A percentile compares a stretch with the other conserved stretches of the same genome.
phyloP scores from a whole-genome alignment of 2,329 filamentous ascomycete species.

The Huntiella moniliformis region DNA sequence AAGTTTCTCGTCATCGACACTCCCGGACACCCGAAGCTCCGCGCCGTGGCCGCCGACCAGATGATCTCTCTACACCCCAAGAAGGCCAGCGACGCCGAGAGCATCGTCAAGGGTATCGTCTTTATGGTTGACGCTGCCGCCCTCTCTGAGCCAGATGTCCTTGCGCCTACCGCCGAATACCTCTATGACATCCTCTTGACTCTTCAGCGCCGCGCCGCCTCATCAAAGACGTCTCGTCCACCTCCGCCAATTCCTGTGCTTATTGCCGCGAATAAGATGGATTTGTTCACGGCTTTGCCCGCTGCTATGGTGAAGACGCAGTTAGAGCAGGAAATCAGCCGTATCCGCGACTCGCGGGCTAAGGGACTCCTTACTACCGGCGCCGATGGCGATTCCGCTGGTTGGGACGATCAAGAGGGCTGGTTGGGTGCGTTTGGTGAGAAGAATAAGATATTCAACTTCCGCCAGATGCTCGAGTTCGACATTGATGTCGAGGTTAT shows the following conservation, averaged over 20 bases:
- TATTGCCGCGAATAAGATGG: constrained; percentile 84
- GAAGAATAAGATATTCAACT: constrained; percentile 46
- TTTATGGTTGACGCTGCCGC: constrained; percentile 78
- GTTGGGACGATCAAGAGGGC: constrained; percentile 55
- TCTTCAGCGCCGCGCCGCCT: constrained; percentile 54
- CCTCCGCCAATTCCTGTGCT: constrained; percentile 51
- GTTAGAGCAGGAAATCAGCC: constrained; percentile 64
- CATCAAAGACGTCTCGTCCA: constrained; percentile 26
- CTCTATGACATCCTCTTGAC: constrained; percentile 75
- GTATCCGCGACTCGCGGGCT: constrained; percentile 56
- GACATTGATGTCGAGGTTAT: constrained; percentile 60
- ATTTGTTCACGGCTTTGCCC: constrained; percentile 84
- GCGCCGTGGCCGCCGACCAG: constrained; percentile 36
- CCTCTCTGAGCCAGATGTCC: constrained; percentile 35
- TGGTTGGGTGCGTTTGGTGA: constrained; percentile 71
- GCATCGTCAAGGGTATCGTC: constrained; percentile 51
- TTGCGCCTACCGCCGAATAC: constrained; percentile 62
- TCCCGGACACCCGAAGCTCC: constrained; percentile 87
- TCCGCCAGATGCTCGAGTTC: constrained; percentile 67
- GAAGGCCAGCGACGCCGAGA: constrained; percentile 16
- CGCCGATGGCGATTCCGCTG: constrained; percentile 43
- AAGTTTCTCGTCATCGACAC: constrained; percentile 72
- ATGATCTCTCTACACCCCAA: constrained; percentile 14
- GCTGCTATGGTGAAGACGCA: constrained; percentile 52
- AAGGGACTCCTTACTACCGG: constrained; percentile 71